phyloP scores from a whole-genome alignment of 2,329 filamentous ascomycete genomes.

The Ampelomyces quisqualis region DNA sequence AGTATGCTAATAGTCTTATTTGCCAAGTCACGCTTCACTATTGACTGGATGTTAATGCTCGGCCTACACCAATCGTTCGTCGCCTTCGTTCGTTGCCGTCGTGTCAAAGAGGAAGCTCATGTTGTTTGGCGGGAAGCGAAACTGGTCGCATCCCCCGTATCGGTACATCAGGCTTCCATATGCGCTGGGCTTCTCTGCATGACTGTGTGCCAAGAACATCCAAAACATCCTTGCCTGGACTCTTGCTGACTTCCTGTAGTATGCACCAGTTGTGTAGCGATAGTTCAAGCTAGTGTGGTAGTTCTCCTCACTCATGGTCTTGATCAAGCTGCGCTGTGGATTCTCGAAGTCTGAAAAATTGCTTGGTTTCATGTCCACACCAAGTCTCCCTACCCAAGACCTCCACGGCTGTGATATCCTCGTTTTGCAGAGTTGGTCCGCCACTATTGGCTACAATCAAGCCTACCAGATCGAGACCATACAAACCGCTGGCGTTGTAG shows the following conservation, averaged over 20 bases:
- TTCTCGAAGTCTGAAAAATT: slow-evolving; percentile 50
- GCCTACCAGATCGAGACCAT: slow-evolving; percentile 19
- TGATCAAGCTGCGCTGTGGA: slow-evolving; percentile 15
- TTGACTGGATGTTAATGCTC: slow-evolving; percentile 21
- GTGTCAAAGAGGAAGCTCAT: slow-evolving; percentile 26
- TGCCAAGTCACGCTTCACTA: slow-evolving; percentile 18
- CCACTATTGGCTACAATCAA: slow-evolving; percentile 32
- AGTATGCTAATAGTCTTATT: slow-evolving; percentile 25
- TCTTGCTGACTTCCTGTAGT: slow-evolving; percentile 15
- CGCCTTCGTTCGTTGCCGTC: too few relatives aligned
- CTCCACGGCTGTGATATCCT: slow-evolving; percentile 16
- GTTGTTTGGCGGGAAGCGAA: slow-evolving; percentile 27
- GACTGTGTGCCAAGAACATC: not conserved
- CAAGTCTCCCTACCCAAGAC: slow-evolving; percentile 33
- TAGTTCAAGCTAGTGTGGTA: slow-evolving; percentile 20
- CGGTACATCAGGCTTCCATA: slow-evolving; percentile 36
- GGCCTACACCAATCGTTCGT: slow-evolving; percentile 21
- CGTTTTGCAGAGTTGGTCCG: slow-evolving; percentile 11
- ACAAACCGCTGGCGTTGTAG: slow-evolving; percentile 18
- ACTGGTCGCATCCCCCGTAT: slow-evolving; percentile 45
- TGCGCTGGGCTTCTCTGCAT: slow-evolving; percentile 20
- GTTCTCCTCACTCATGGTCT: slow-evolving; percentile 11
- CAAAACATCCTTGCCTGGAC: not conserved
- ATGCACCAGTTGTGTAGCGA: slow-evolving; percentile 23
- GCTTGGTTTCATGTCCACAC: slow-evolving; percentile 49